Evolutionary conservation across 169 alveolate species (phyloP), one percentile per base, ranked within the genome.

Genomic region (Plasmodium relictum): DNA sequence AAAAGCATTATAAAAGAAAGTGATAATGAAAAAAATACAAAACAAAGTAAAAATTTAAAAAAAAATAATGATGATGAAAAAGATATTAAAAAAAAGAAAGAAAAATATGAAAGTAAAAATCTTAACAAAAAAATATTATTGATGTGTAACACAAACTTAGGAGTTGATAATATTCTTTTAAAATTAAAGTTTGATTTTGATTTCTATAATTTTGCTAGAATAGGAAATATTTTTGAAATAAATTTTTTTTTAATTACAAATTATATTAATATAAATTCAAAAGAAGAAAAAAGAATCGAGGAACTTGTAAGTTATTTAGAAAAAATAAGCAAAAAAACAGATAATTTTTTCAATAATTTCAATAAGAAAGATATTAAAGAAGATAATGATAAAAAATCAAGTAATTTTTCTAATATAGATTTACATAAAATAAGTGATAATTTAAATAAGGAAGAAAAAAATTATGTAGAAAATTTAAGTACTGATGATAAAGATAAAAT

Each of bases 81-180:
- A 7, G 76, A 48, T 12, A 20, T 69, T 18, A 7, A 31, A 12
- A 45, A n/a, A 10, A 31, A 14, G 22, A 14, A 69, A 41, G 24
- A 70, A 6, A 48, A 16, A 20, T 45, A 61, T 61, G 24, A 61
- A 61, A 18, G 10, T 22, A 9, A 61, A 24, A 22, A 26, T 20
- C 12, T 18, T 14, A 26, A 31, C 26, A 50, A 72, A 58, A 72
- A 76, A 48, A 76, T 76, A 7, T 42, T 76, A 50, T 54, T 76
- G 31, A 76, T 76, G 78, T 76, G 89, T 37, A 76, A 76, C 26
- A 63, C 89, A 2, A 76, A 76, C 22, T 68, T 76, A 3, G 89
- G 71, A 0, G 73, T 76, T 22, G 89, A 76, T 14, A 76, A 76
- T 22, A 76, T 76, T 45, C 62, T 76, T 4, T 58, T 76, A 42